Conservation (phyloP, 148 eudicot genomes). For the Simmondsia chinensis region DNA sequence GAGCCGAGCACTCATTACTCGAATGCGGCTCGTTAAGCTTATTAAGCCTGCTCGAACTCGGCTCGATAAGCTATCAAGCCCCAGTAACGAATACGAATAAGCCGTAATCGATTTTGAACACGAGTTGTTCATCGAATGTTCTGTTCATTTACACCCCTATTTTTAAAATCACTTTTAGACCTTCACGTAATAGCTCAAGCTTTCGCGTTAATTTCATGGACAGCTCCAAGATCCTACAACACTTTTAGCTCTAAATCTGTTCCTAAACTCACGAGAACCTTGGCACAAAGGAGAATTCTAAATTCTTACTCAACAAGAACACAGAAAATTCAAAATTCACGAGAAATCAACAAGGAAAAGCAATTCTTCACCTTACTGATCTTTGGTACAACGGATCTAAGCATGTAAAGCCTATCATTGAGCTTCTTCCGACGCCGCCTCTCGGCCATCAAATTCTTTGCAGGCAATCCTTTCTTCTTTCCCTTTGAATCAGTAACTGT, state of each 20-base stretch:
- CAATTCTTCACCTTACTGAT: slow-evolving; percentile 79
- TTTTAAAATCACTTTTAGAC: no score
- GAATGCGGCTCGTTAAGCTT: no score
- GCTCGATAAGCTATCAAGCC: no score
- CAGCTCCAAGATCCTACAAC: not conserved
- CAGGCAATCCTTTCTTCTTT: slow-evolving; percentile 83
- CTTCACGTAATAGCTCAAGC: not conserved
- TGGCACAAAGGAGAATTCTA: slow-evolving; percentile 13
- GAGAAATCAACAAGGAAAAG: slow-evolving; percentile 16
- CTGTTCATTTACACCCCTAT: no score
- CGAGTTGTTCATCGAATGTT: no score
- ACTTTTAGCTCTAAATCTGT: slow-evolving; percentile 5
- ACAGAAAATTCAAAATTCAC: slow-evolving; percentile 7
- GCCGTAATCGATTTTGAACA: no score
- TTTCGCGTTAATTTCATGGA: not conserved
- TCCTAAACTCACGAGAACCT: slow-evolving; percentile 15
- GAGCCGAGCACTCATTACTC: no score
- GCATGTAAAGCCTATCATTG: slow-evolving; percentile 86
- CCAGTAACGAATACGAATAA: no score
- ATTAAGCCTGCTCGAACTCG: no score
- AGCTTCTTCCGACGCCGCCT: slow-evolving; percentile 86
- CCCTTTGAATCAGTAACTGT: slow-evolving; percentile 50
- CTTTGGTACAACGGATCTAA: slow-evolving; percentile 89
- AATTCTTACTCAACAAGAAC: slow-evolving; percentile 9
- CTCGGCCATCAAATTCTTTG: slow-evolving; percentile 95